phyloP scores from a whole-genome alignment of 2,329 filamentous ascomycete genomes.

The Huntiella savannae region DNA sequence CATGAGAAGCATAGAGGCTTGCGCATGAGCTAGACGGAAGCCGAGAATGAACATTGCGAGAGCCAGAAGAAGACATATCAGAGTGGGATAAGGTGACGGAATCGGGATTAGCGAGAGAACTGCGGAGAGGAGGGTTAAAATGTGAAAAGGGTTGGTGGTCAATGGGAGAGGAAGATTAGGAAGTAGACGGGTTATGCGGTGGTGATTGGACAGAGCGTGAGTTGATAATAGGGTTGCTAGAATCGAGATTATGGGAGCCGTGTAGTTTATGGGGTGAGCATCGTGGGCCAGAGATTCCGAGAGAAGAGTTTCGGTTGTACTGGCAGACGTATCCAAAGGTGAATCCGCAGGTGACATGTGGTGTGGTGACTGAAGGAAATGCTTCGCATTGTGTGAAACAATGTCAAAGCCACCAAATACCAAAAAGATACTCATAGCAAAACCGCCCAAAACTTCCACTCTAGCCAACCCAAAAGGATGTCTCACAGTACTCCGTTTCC shows the following conservation, averaged over 20 bases:
- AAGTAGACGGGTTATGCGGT: conserved; percentile 63
- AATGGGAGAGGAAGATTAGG: conserved; percentile 63
- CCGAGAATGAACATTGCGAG: conserved; percentile 78
- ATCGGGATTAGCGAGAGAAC: conserved; percentile 46
- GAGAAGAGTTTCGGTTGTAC: neutral
- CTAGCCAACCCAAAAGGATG: conserved; percentile 89
- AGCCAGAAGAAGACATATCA: conserved; percentile 69
- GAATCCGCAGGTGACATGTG: neutral
- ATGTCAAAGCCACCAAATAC: conserved; percentile 96
- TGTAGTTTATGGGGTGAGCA: conserved; percentile 57
- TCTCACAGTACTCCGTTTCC: conserved; percentile 78
- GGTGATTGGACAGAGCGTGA: conserved; percentile 74
- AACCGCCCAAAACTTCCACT: conserved; percentile 82
- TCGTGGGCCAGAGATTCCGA: conserved; percentile 46
- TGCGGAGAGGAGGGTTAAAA: conserved; percentile 79
- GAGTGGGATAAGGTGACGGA: conserved; percentile 39
- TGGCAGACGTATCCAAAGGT: conserved; percentile 14
- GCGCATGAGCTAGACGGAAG: conserved; percentile 59
- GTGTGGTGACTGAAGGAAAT: conserved; percentile 39
- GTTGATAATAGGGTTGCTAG: conserved; percentile 69
- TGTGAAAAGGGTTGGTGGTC: conserved; percentile 88
- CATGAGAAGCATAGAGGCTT: conserved; percentile 93
- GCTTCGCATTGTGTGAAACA: conserved; percentile 81
- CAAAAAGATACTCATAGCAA: conserved; percentile 87
- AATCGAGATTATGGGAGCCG: conserved; percentile 66